These are phyloP conservation scores for Penicillium subrubescens DNA, from an alignment of 495 filamentous ascomycete species.

Conservation along the genomic window DNA sequence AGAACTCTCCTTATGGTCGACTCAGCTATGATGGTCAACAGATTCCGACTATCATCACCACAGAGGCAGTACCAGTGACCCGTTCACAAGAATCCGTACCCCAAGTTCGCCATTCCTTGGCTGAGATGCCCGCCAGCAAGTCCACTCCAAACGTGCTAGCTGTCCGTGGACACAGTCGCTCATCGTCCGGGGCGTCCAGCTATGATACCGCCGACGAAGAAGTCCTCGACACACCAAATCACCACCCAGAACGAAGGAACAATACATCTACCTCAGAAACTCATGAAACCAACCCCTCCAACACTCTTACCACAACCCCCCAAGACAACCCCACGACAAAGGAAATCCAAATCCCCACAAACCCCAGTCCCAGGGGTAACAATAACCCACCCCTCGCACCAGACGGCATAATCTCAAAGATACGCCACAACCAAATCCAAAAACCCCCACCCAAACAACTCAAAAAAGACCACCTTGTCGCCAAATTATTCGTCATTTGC, in stretches of 20 bases:
- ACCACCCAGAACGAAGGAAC: neutral
- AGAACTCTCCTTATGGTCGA: neutral
- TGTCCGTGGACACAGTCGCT: conserved; percentile 14
- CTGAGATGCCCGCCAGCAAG: neutral
- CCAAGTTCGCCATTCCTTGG: neutral
- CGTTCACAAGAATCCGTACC: neutral
- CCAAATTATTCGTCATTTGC: conserved; percentile 80
- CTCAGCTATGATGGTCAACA: neutral
- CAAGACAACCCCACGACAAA: neutral
- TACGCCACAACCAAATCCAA: conserved; percentile 12
- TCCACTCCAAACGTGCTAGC: neutral
- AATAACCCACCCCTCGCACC: conserved; percentile 4
- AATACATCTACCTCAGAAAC: neutral
- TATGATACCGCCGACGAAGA: conserved; percentile 46
- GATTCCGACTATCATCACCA: neutral
- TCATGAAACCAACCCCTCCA: neutral
- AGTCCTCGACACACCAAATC: conserved; percentile 22
- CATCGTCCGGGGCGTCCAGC: conserved; percentile 29
- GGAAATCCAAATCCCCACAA: neutral
- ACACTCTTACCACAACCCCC: neutral
- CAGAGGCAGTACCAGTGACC: conserved; percentile 3
- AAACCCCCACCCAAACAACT: conserved; percentile 17
- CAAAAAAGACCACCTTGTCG: conserved; percentile 52
- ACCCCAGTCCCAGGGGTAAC: too few relatives aligned
- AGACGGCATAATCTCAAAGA: conserved; percentile 6